Evolutionary conservation across 2,329 filamentous ascomycete species (phyloP).

Genomic region (Cryphonectria carpinicola): DNA sequence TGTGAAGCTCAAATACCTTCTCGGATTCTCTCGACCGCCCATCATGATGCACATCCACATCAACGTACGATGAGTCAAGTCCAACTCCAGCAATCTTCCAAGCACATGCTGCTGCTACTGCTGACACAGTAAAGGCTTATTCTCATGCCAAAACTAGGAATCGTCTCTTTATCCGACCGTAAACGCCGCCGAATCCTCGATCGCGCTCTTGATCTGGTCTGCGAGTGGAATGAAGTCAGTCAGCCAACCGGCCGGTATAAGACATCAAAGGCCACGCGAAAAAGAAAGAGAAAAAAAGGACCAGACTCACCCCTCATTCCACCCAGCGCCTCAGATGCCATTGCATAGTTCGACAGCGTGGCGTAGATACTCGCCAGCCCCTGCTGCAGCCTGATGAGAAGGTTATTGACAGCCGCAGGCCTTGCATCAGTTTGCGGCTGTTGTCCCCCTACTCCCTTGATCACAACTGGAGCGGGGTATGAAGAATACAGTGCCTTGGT

Average conservation of each 20-base stretch:
- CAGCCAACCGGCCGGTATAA: not conserved
- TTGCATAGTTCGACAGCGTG: constrained; percentile 49
- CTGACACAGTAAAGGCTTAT: not conserved
- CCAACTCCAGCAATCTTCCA: not conserved
- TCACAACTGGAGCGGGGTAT: constrained; percentile 19
- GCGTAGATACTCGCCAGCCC: constrained; percentile 46
- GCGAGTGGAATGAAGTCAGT: not conserved
- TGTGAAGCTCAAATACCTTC: not conserved
- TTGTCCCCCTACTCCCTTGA: constrained; percentile 3
- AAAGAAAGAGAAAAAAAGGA: not conserved
- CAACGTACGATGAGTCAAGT: not conserved
- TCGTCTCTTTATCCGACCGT: not conserved
- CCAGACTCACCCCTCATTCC: constrained; percentile 47
- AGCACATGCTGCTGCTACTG: not conserved
- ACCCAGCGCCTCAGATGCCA: constrained; percentile 48
- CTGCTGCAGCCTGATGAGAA: constrained; percentile 46
- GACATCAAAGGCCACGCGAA: constrained; percentile 13
- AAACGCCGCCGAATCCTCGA: constrained; percentile 33
- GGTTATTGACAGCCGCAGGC: constrained; percentile 36
- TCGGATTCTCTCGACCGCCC: not conserved
- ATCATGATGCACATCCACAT: not conserved
- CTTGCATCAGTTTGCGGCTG: constrained; percentile 3
- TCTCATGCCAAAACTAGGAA: not conserved
- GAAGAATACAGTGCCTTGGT: constrained; percentile 43
- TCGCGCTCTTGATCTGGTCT: constrained; percentile 35